These are phyloP conservation scores for Cyanodermella asteris DNA, from an alignment of 2,329 filamentous ascomycete species.

Conservation along the genomic window DNA sequence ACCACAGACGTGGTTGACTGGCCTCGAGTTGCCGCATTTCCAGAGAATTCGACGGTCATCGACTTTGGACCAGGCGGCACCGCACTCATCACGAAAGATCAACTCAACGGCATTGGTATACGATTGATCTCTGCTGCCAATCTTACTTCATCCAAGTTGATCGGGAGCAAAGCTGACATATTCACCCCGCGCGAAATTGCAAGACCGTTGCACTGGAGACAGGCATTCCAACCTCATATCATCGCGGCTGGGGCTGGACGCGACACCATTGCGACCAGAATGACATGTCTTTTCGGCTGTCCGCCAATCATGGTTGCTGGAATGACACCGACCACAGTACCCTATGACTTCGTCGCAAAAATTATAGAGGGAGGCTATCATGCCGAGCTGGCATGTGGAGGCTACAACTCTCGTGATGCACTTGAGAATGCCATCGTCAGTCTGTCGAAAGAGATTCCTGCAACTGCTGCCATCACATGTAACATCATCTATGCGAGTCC, in stretches of 20 bases:
- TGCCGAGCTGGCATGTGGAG: conserved; percentile 27
- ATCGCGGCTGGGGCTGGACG: conserved; percentile 7
- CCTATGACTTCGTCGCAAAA: conserved; percentile 29
- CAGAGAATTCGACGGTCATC: background rate
- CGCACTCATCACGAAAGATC: background rate
- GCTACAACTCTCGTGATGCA: conserved; percentile 24
- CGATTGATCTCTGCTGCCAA: conserved; percentile 1
- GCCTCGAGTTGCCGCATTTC: conserved; percentile 2
- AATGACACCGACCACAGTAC: conserved; percentile 26
- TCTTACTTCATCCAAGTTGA: background rate
- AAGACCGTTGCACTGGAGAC: conserved; percentile 9
- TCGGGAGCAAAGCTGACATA: conserved; percentile 7
- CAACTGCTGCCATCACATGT: conserved; percentile 28
- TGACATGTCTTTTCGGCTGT: conserved; percentile 23
- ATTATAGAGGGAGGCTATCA: conserved; percentile 29
- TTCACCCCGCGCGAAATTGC: too few species aligned
- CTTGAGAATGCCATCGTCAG: conserved; percentile 25
- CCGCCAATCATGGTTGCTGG: conserved; percentile 26
- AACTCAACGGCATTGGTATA: conserved; percentile 1
- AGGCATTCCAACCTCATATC: conserved; percentile 8
- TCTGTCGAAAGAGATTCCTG: conserved; percentile 21
- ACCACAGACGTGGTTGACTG: conserved; percentile 7
- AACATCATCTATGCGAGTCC: conserved; percentile 34
- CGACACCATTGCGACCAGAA: conserved; percentile 12
- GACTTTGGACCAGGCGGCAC: conserved; percentile 1